A percentile compares a stretch with the other conserved stretches of the same genome.
Evolutionary conservation across 2,329 filamentous ascomycete genomes (phyloP).

Genomic region (Aspergillus calidoustus): DNA sequence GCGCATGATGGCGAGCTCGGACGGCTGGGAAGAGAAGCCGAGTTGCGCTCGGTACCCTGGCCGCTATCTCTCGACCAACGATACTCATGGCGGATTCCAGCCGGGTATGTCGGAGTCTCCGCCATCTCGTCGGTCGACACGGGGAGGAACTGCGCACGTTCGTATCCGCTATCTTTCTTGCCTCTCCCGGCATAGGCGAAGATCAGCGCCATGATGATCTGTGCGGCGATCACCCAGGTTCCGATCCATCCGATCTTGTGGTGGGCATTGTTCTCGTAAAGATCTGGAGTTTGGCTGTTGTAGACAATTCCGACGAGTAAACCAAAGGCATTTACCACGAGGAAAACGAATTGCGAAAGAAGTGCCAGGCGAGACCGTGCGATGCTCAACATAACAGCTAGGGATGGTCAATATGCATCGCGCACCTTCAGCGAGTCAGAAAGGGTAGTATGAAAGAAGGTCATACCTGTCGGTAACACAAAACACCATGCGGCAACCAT

Average conservation of each 20-base stretch:
- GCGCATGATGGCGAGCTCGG: constrained; percentile 66
- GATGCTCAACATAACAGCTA: constrained; percentile 85
- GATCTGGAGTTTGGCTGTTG: constrained; percentile 28
- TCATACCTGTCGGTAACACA: constrained; percentile 71
- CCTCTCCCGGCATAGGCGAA: constrained; percentile 62
- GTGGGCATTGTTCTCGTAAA: constrained; percentile 29
- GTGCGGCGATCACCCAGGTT: constrained; percentile 71
- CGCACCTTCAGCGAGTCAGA: background rate
- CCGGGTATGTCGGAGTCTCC: constrained; percentile 54
- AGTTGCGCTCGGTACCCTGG: constrained; percentile 73
- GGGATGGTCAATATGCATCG: constrained; percentile 5
- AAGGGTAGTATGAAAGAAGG: background rate
- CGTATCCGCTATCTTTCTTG: constrained; percentile 43
- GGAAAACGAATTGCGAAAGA: constrained; percentile 47
- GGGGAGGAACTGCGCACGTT: constrained; percentile 66
- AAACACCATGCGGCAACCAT: constrained; percentile 76
- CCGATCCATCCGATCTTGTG: constrained; percentile 65
- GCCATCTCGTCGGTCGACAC: constrained; percentile 62
- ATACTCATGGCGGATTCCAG: constrained; percentile 46
- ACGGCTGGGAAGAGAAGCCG: constrained; percentile 68
- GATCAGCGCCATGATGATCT: constrained; percentile 70
- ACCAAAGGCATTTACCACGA: constrained; percentile 26
- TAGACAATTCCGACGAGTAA: constrained; percentile 28
- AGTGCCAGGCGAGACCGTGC: constrained; percentile 77
- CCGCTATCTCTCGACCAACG: constrained; percentile 73